Evolutionary conservation across 306 rosid genomes (phyloP), one percentile per base, ranked within the genome.

Genomic region (Trichosanthes cucumerina): DNA sequence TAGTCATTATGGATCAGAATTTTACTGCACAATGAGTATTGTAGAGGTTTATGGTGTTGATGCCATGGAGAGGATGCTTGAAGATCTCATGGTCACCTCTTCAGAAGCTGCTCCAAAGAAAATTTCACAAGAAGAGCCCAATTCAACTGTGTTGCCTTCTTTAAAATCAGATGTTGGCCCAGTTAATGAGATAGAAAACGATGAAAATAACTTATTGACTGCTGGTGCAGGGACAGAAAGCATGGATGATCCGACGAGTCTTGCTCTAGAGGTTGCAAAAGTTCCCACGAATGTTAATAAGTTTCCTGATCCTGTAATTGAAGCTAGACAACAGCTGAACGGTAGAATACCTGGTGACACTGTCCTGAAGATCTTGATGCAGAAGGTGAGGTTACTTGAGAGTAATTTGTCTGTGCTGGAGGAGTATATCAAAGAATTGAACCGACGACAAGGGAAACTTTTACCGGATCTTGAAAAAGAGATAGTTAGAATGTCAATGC

Each of bases 311-410:
- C 93, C 95, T 64, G 90, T 90, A 54, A 76, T 76, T 31, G 93
- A 88, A 60, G 84, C 87, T 21, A 86, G 93, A 78, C 92, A 91
- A 50, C 95, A 91, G 80, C 80, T 85, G 23, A 90, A 86, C 79
- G 96, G 98, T 76, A 90, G 97, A 88, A 76, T 92, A 68, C 87
- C 94, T 14, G 87, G 98, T 44, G 98, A 93, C 82, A 88, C 90
- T 74, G 93, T 93, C 59, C 88, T 93, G 80, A 93, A 88, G 93
- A 93, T 93, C 84, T 87, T 93, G 92, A 90, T 92, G 96, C 94
- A 93, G 85, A 93, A 92, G 81, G 93, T 93, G 80, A 87, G 86
- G 81, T 84, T 93, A 44, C 85, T 90, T 43, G 98, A 91, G 81
- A 80, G 87, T 74, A 90, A 88, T 81, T 86, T 93, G 80, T 87